Base-by-base conservation (phyloP, 441 rosid species). In the Pelargonium australe region DNA sequence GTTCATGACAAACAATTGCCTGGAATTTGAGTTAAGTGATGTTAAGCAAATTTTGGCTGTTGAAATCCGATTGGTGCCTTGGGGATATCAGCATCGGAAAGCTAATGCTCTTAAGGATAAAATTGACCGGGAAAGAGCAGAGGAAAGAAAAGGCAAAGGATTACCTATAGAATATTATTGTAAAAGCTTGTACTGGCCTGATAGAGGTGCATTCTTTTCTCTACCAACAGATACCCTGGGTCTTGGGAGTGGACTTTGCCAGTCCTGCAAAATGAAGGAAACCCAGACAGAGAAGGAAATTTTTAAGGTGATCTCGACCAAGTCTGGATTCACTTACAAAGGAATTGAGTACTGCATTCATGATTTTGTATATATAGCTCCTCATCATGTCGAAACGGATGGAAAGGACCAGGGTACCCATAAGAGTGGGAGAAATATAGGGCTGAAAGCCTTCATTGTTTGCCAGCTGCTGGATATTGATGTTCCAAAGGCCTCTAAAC, bases 1-100 rank as follows among this genome's bases (percentile, higher is more conserved):
- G 19, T 91, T 91, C 68, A 63, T 91, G 73, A 86, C 87, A 44
- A 75, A 85, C 72, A 81, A 79, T 45, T 94, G 97, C 83, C 64
- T 60, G 68, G 78, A 79, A 43, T 77, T 80, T 72, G 82, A 83
- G 66, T 76, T 94, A 65, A 82, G 63, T 63, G 84, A 85, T 70
- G 76, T 91, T 44, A 80, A 82, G 75, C 85, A 82, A 73, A 40
- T 76, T 55, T 80, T 76, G 28, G 64, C 44, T 16, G 70, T 86
- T 34, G 86, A 89, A 76, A 70, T 94, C 57, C 73, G 82, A 28
- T 78, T 74, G 63, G 72, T 79, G 69, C 90, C 87, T 16, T 91
- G 99, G 99, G 97, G 96, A 11, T 74, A 85, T 78, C 85, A 83
- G 53, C 81, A 77, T 68, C 74, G 85, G 67, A 83, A 68, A 63